Base-by-base conservation (phyloP, 1,284 basidiomycete genomes). In the Tilletia indica region DNA sequence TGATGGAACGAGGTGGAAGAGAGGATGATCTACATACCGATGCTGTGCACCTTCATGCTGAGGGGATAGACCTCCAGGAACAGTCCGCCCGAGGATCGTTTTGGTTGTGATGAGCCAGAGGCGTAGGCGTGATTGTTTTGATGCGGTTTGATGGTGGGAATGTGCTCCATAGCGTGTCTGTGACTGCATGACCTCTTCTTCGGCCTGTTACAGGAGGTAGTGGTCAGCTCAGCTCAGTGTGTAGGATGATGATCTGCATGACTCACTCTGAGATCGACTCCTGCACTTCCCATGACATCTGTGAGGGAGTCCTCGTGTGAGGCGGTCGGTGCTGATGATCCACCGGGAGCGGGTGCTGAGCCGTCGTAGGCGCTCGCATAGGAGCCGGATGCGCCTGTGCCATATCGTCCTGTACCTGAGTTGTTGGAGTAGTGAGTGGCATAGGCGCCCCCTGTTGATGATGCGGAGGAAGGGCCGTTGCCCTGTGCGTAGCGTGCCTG, bases 271-370 rank as follows among this genome's bases (percentile, higher is more conserved):
- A 83, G 70, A 69, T 83, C 80, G 58, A 83, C 77, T 31, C 81
- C 81, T 2, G 80, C 77, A 16, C 74, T 73, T 5, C 80, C 78
- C 76, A 83, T 77, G 36, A 82, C 78, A 71, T 83, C 81, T 34
- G 79, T 76, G 3, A 82, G 69, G 48, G 77, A 76, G 68, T 82
- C 81, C 42, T 79, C 73, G 39, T 68, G 68, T 36, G 67, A 51
- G 34, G 45, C 47, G 16, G 38, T 58, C 25, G 67, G 38, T 39
- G 39, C 56, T 21, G 21, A 21, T 58, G 56, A 12, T 21, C 25
- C 56, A 25, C 25, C 61, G 36, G 61, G 14, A 16, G 34, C 19
- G 34, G 61, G 14, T 4, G 61, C 36, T n/a, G 61, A 16, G 19
- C 12, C 61, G 1, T 64, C 61, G 61, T 64, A 64, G 8, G 61